phyloP scores from a whole-genome alignment of 305 asterid species.

The Stenogyne calaminthoides region DNA sequence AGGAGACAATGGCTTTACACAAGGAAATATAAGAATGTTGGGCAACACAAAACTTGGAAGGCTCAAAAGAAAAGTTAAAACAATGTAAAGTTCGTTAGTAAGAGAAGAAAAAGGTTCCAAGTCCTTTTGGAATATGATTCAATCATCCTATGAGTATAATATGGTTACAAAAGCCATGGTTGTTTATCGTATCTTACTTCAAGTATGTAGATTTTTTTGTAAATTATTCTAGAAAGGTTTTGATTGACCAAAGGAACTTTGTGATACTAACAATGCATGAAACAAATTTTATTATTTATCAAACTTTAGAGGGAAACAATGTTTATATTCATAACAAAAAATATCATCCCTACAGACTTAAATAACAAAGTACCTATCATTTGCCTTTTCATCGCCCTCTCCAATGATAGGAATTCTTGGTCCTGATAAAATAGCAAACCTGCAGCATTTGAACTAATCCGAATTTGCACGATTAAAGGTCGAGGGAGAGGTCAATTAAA shows the following conservation, averaged over 20 bases:
- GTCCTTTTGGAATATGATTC: background rate
- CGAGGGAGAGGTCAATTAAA: slow-evolving; percentile 20
- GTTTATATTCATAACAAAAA: slow-evolving; percentile 8
- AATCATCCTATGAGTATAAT: background rate
- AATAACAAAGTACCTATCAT: slow-evolving; percentile 68
- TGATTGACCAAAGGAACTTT: background rate
- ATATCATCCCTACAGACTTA: background rate
- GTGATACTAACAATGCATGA: background rate
- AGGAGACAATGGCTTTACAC: background rate
- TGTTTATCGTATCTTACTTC: background rate
- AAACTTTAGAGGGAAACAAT: background rate
- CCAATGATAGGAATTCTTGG: slow-evolving; percentile 99
- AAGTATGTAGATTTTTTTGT: background rate
- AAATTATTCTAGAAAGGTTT: background rate
- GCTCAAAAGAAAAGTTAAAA: background rate
- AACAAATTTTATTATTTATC: background rate
- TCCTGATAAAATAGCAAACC: slow-evolving; percentile 91
- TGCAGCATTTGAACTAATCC: slow-evolving; percentile 39
- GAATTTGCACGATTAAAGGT: slow-evolving; percentile 4
- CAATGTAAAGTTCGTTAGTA: background rate
- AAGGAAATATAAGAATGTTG: slow-evolving; percentile 4
- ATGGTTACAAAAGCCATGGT: background rate
- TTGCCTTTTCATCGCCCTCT: slow-evolving; percentile 98
- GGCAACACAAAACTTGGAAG: background rate
- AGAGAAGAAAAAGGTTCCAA: background rate